Conservation (phyloP, 192 early-diverging fungal species). For the Chytriomyces hyalinus region DNA sequence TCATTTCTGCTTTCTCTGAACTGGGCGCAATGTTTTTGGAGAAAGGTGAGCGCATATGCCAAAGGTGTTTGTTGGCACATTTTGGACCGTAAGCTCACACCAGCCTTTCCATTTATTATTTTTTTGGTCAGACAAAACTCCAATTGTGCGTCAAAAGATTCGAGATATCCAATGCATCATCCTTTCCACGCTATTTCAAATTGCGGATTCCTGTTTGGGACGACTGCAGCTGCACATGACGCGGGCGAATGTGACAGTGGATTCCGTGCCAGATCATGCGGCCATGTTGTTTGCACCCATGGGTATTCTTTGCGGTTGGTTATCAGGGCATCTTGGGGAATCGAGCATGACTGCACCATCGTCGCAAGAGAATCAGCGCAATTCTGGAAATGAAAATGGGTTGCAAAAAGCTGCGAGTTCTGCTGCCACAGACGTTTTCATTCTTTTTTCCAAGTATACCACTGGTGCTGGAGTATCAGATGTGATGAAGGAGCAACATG, state of each 20-base stretch:
- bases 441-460: conserved; percentile 34
- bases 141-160: conserved; percentile 11
- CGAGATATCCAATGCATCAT: conserved; percentile 19
- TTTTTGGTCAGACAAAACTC: conserved; percentile 17
- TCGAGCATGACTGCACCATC: background rate
- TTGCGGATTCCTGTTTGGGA: conserved; percentile 1
- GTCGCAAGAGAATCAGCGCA: background rate
- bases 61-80: too few relatives aligned
- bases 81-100: background rate
- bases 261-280: conserved; percentile 1
- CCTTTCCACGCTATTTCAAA: conserved; percentile 1
- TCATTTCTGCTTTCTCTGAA: conserved; percentile 38
- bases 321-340: conserved; percentile 8
- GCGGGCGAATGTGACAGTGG: background rate
- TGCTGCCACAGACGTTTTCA: conserved; percentile 27
- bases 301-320: conserved; percentile 19
- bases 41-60: conserved; percentile 16
- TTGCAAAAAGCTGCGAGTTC: background rate
- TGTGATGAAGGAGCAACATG: background rate
- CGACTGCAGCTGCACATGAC: conserved; percentile 1
- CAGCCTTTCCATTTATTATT: too few relatives aligned
- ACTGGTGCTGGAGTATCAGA: conserved; percentile 27
- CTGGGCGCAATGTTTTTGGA: conserved; percentile 36
- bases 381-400: background rate
- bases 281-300: conserved; percentile 11